Percentiles rank a stretch among this genome's conserved stretches.
These are phyloP conservation scores for Cercophora sp. DNA, from an alignment of 495 filamentous ascomycete species.

Conservation along the genomic window DNA sequence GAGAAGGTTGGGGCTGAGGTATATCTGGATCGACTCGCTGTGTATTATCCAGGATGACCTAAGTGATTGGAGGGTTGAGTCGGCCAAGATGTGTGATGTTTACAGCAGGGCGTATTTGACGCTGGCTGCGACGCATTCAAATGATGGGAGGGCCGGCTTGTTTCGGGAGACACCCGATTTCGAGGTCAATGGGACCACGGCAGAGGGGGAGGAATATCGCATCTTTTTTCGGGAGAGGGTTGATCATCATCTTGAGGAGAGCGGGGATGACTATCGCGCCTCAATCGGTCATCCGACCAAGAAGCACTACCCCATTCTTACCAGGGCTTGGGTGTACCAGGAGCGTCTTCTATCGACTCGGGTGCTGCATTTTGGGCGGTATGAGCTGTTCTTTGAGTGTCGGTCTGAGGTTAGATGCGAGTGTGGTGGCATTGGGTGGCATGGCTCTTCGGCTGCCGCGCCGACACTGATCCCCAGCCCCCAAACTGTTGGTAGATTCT, in stretches of 20 bases:
- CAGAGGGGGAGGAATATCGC: neutral
- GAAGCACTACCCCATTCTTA: neutral
- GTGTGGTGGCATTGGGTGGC: neutral
- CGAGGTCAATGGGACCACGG: neutral
- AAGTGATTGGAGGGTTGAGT: neutral
- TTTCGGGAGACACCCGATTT: neutral
- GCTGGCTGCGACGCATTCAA: neutral
- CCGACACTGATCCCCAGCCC: neutral
- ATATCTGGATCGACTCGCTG: conserved; percentile 6
- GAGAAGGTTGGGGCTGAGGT: neutral
- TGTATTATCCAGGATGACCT: conserved; percentile 3
- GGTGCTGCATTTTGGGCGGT: neutral
- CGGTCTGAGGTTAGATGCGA: neutral
- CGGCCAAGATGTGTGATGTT: neutral
- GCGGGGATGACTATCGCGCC: too few species aligned
- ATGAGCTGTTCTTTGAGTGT: neutral
- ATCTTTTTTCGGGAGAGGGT: neutral
- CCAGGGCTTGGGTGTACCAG: neutral
- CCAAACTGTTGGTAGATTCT: neutral
- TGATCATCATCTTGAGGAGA: neutral
- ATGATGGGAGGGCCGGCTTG: neutral
- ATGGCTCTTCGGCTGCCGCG: neutral
- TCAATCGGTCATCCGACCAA: neutral
- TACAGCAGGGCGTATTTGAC: conserved; percentile 1
- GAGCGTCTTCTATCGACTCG: neutral